Percentiles rank a stretch among this genome's conserved stretches.
phyloP scores from a whole-genome alignment of 176 grass and related monocot species.

The Aegilops umbellulata region DNA sequence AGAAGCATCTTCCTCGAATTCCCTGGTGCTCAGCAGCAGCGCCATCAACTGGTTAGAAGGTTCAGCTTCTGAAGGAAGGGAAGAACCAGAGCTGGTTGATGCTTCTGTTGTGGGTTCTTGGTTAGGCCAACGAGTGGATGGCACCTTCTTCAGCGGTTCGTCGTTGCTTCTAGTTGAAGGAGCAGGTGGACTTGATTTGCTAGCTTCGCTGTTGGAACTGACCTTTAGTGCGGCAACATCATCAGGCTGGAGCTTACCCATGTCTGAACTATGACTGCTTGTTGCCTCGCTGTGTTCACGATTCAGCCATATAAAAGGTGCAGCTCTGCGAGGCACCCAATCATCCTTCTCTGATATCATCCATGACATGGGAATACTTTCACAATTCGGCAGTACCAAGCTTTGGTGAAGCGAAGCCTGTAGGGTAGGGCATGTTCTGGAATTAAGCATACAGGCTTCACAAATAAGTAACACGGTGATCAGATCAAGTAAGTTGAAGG shows the following conservation, averaged over 20 bases:
- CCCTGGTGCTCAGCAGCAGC: conserved; percentile 26
- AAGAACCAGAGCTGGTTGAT: background rate
- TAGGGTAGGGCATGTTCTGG: conserved; percentile 1
- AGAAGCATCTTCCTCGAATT: conserved; percentile 3
- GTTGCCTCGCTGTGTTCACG: conserved; percentile 35
- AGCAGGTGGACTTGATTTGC: background rate
- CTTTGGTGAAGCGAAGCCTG: conserved; percentile 60
- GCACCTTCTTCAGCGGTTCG: background rate
- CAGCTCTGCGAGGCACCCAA: conserved; percentile 66
- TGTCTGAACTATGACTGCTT: background rate
- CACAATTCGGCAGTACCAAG: conserved; percentile 78
- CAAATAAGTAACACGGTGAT: background rate
- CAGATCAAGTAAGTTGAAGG: conserved; percentile 7
- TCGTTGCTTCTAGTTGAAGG: background rate
- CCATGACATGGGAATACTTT: conserved; percentile 64
- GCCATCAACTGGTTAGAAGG: conserved; percentile 27
- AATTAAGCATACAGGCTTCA: background rate
- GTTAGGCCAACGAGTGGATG: background rate
- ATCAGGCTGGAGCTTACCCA: conserved; percentile 20
- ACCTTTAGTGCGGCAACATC: conserved; percentile 21
- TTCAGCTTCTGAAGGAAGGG: background rate
- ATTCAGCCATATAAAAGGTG: conserved; percentile 75
- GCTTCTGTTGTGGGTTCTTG: conserved; percentile 21
- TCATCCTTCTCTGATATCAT: conserved; percentile 83
- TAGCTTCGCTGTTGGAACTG: conserved; percentile 17